A percentile compares a stretch with the other conserved stretches of the same genome.
Conservation (phyloP, 148 eudicot species). For the Pharnaceum exiguum region DNA sequence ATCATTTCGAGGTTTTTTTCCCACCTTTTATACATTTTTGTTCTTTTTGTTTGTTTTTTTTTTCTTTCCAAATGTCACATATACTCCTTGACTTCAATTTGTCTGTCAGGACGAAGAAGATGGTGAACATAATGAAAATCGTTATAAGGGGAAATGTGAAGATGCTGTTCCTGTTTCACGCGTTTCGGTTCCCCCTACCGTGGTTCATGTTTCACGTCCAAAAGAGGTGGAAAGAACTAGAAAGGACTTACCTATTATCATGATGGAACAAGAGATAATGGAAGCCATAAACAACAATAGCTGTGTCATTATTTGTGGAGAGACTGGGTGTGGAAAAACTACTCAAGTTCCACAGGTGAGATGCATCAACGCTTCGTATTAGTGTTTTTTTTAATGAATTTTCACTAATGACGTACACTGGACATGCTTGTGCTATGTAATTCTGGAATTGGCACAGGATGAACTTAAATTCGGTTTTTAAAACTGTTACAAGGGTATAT, state of each 20-base stretch:
- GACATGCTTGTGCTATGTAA: too few relatives aligned
- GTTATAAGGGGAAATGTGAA: conserved; percentile 5
- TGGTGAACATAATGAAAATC: conserved; percentile 14
- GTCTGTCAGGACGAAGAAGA: conserved; percentile 32
- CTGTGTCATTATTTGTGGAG: conserved; percentile 77
- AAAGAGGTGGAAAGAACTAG: conserved; percentile 60
- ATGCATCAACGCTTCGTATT: conserved; percentile 2
- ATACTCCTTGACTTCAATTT: too few relatives aligned
- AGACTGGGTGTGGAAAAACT: conserved; percentile 94
- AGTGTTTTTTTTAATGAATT: background rate
- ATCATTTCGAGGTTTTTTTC: too few relatives aligned
- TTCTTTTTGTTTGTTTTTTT: too few relatives aligned
- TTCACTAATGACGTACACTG: too few relatives aligned
- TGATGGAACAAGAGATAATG: conserved; percentile 99
- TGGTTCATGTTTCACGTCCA: conserved; percentile 81
- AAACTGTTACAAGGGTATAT: too few relatives aligned
- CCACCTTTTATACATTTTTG: too few relatives aligned
- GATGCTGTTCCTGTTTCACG: conserved; percentile 17
- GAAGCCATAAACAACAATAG: conserved; percentile 75
- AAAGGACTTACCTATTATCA: conserved; percentile 77
- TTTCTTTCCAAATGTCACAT: too few relatives aligned
- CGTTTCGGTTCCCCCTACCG: conserved; percentile 39
- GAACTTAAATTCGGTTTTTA: too few relatives aligned
- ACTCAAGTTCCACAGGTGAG: conserved; percentile 96
- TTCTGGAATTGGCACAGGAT: too few relatives aligned